Conservation (phyloP, 2,329 filamentous ascomycete species). For the Pseudocercospora ulei region DNA sequence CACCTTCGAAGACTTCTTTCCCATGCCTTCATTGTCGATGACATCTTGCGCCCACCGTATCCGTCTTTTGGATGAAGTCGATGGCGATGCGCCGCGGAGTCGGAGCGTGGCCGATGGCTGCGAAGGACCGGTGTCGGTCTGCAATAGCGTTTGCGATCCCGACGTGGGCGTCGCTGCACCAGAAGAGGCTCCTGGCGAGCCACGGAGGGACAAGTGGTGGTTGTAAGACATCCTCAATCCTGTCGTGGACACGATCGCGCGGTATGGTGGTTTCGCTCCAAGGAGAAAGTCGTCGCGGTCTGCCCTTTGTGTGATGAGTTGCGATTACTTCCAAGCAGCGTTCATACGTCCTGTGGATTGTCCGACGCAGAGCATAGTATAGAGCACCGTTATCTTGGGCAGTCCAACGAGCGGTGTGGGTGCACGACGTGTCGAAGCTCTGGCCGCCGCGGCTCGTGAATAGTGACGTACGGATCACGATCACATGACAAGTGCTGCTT, state of each 20-base stretch:
- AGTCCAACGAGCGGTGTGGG: not conserved
- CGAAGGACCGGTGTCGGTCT: constrained; percentile 25
- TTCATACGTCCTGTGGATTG: too few species aligned
- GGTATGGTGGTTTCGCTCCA: too few species aligned
- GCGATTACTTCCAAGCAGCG: too few species aligned
- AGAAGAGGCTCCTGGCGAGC: constrained; percentile 12
- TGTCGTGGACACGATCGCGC: too few species aligned
- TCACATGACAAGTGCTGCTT: not conserved
- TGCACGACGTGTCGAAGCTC: constrained; percentile 1
- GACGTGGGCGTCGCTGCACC: constrained; percentile 26
- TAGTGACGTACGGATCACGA: not conserved
- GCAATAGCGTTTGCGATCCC: constrained; percentile 32
- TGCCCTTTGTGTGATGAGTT: too few species aligned
- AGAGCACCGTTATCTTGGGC: not conserved
- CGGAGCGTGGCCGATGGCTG: constrained; percentile 32
- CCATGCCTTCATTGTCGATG: constrained; percentile 88
- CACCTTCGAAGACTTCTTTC: constrained; percentile 94
- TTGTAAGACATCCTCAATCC: constrained; percentile 12
- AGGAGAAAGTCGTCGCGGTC: too few species aligned
- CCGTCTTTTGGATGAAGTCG: constrained; percentile 44
- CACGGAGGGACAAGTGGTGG: constrained; percentile 11
- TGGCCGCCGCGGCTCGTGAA: not conserved
- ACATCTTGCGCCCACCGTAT: constrained; percentile 92
- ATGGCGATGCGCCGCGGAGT: constrained; percentile 35
- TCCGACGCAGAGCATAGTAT: not conserved